A percentile compares a stretch with the other conserved stretches of the same genome.
Evolutionary conservation across 2,329 filamentous ascomycete species (phyloP).

Genomic region (Calonectria hongkongensis): DNA sequence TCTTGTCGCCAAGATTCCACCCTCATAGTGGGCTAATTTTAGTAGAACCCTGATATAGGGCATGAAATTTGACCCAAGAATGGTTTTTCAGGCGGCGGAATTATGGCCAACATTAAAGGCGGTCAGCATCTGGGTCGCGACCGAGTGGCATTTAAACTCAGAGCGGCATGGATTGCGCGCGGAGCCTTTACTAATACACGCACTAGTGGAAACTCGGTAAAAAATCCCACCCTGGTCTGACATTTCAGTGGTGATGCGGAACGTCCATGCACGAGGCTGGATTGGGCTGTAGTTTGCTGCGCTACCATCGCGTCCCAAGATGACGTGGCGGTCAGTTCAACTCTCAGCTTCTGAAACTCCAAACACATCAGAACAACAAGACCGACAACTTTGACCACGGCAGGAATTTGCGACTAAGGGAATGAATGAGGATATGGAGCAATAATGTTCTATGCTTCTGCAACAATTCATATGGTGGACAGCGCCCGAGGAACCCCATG

Average conservation of each 20-base stretch:
- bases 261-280: not conserved
- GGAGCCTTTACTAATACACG: not conserved
- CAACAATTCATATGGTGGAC: not conserved
- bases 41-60: not conserved
- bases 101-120: not conserved
- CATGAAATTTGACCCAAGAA: not conserved
- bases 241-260: not conserved
- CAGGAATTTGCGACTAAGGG: not conserved
- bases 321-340: not conserved
- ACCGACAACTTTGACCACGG: not conserved
- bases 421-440: not conserved
- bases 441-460: not conserved
- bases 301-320: not conserved
- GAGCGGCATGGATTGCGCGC: conserved; percentile 4
- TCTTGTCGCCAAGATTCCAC: not conserved
- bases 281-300: not conserved
- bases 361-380: not conserved
- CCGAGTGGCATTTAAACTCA: not conserved
- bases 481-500: not conserved
- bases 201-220: not conserved
- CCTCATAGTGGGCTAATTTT: not conserved
- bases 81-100: no score
- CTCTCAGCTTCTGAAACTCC: not conserved
- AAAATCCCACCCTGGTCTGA: not conserved
- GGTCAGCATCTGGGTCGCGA: not conserved